A percentile compares a stretch with the other conserved stretches of the same genome.
These are phyloP conservation scores for Aaosphaeria arxii DNA, from an alignment of 2,329 filamentous ascomycete genomes.

Conservation along the genomic window DNA sequence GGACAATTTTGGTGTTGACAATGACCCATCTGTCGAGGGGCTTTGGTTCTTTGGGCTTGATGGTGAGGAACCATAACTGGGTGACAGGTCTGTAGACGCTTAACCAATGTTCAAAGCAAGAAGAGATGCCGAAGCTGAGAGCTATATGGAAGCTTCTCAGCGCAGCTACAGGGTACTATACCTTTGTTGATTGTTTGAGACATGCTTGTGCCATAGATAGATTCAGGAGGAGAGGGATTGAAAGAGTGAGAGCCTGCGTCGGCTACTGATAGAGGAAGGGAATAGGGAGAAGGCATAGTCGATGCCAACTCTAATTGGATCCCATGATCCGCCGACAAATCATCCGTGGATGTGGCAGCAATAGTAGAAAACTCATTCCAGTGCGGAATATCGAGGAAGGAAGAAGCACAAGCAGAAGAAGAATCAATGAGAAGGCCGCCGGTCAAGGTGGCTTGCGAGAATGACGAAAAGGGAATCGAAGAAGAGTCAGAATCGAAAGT, in stretches of 20 bases:
- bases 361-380: constrained; percentile 22
- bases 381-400: constrained; percentile 12
- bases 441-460: constrained; percentile 19
- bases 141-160: neutral
- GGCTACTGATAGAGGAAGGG: too few species aligned
- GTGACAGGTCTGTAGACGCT: constrained; percentile 6
- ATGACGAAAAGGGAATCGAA: constrained; percentile 13
- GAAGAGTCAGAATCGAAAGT: constrained; percentile 14
- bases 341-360: constrained; percentile 11
- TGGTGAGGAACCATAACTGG: constrained; percentile 24
- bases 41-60: constrained; percentile 22
- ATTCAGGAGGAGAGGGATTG: too few species aligned
- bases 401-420: constrained; percentile 12
- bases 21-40: constrained; percentile 20
- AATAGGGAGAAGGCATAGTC: too few species aligned
- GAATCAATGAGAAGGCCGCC: constrained; percentile 11
- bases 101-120: neutral
- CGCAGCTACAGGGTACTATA: constrained; percentile 3
- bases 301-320: neutral
- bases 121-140: too few species aligned
- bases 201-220: constrained; percentile 5
- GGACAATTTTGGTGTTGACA: constrained; percentile 17
- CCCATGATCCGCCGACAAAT: constrained; percentile 18
- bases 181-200: constrained; percentile 24
- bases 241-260: too few species aligned